Base-by-base conservation (phyloP, 331 rosid species). In the Phaseolus coccineus region DNA sequence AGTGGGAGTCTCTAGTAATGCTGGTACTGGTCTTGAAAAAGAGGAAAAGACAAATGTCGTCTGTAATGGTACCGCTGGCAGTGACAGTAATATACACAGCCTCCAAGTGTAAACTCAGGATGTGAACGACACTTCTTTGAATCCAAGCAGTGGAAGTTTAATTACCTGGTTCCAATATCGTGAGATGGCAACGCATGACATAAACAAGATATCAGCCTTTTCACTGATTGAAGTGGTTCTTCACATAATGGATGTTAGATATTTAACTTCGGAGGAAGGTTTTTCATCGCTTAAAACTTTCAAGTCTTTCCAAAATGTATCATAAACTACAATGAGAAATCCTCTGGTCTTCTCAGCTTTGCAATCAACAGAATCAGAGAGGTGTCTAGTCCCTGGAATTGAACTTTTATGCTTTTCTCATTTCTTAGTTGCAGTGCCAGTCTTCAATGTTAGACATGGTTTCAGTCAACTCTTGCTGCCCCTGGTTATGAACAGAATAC, bases 21-120 rank as follows among this genome's bases (percentile, higher is more conserved):
- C 75, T 66, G 81, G 74, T 59, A 76, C 77, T 47, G 85, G 82
- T 81, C 78, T 73, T 71, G 73, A 61, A 61, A 77, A 62, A 28
- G 92, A 85, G 78, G 91, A 76, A 71, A 83, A 64, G 52, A 59
- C 73, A 71, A 77, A 76, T 68, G 79, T 70, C 58, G 62, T 76
- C 65, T 71, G 83, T 22, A 67, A 57, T 46, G 79, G 42, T 59
- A 68, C 71, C 52, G 58, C 80, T 47, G 57, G 73, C 40, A 72
- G 85, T 72, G 76, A 73, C 30, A 40, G 82, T 4, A 85, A 58
- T 81, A 80, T 57, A 59, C 70, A 82, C 73, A 47, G 81, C 68
- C 84, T 84, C 81, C 84, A 61, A 63, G 73, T 77, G 27, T 74
- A 73, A 44, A 12, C 51, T 46, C 51, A 46, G 51, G 16, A 46